Evolutionary conservation across 495 filamentous ascomycete genomes (phyloP).

Genomic region (Diplogelasinospora grovesii): DNA sequence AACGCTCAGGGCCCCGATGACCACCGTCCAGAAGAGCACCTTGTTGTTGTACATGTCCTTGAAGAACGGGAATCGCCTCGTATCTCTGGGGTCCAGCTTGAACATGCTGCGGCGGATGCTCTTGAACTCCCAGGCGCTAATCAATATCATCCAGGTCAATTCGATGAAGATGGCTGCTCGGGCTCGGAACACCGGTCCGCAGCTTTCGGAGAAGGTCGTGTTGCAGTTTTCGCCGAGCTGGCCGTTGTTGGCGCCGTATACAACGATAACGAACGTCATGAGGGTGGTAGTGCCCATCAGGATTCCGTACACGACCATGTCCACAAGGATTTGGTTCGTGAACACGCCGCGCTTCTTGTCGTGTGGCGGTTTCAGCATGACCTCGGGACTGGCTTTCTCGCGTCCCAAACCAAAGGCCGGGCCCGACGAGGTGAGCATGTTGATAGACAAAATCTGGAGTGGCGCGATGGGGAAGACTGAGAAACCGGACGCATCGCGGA

Average conservation of each 20-base stretch:
- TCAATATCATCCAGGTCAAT: constrained; percentile 65
- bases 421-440: constrained; percentile 69
- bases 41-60: constrained; percentile 61
- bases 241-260: constrained; percentile 54
- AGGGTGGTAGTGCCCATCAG: constrained; percentile 64
- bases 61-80: constrained; percentile 48
- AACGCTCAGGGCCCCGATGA: constrained; percentile 57
- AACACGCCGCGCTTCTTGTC: constrained; percentile 62
- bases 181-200: constrained; percentile 64
- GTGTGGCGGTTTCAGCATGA: constrained; percentile 67
- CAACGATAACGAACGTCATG: constrained; percentile 59
- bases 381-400: constrained; percentile 58
- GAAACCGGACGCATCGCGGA: constrained; percentile 55
- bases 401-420: constrained; percentile 69
- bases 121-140: constrained; percentile 73
- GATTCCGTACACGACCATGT: constrained; percentile 68
- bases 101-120: constrained; percentile 64
- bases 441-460: constrained; percentile 72
- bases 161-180: constrained; percentile 71
- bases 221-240: constrained; percentile 64
- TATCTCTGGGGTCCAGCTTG: constrained; percentile 53
- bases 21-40: constrained; percentile 69
- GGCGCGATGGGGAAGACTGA: constrained; percentile 73
- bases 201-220: constrained; percentile 44
- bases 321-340: constrained; percentile 58